phyloP scores from a whole-genome alignment of 2,329 filamentous ascomycete species.

The Scopulariopsis brevicaulis region DNA sequence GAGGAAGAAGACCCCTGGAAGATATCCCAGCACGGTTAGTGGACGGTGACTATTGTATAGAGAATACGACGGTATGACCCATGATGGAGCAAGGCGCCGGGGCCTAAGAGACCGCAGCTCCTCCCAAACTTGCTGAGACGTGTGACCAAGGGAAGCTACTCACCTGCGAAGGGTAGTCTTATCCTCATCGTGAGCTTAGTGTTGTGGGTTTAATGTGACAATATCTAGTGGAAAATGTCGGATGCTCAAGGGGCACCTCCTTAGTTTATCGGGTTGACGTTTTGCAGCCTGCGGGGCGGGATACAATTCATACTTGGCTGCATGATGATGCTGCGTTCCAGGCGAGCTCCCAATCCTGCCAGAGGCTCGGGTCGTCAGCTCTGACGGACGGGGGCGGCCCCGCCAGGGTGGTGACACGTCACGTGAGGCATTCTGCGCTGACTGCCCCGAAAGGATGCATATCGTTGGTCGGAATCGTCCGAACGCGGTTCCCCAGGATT shows the following conservation, averaged over 20 bases:
- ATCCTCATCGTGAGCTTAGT: conserved; percentile 40
- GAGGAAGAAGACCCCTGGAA: conserved; percentile 52
- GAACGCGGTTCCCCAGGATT: neutral
- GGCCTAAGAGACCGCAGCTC: neutral
- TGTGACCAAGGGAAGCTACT: conserved; percentile 14
- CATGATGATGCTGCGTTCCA: neutral
- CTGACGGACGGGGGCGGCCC: neutral
- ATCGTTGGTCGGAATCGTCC: neutral
- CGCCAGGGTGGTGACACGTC: neutral
- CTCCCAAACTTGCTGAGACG: neutral
- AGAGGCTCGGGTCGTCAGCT: neutral
- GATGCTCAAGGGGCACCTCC: neutral
- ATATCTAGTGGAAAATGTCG: neutral
- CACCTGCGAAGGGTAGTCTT: conserved; percentile 80
- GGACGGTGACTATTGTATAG: neutral
- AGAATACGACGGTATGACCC: neutral
- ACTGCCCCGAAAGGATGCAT: neutral
- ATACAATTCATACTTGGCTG: neutral
- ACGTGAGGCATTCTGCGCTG: neutral
- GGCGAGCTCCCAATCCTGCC: neutral
- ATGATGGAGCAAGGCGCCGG: neutral
- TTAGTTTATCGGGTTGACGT: neutral
- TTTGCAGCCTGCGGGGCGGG: neutral
- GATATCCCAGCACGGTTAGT: neutral
- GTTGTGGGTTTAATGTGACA: neutral